Percentiles rank a stretch among this genome's conserved stretches.
phyloP scores from a whole-genome alignment of 2,329 filamentous ascomycete species.

The Scedosporium boydii region DNA sequence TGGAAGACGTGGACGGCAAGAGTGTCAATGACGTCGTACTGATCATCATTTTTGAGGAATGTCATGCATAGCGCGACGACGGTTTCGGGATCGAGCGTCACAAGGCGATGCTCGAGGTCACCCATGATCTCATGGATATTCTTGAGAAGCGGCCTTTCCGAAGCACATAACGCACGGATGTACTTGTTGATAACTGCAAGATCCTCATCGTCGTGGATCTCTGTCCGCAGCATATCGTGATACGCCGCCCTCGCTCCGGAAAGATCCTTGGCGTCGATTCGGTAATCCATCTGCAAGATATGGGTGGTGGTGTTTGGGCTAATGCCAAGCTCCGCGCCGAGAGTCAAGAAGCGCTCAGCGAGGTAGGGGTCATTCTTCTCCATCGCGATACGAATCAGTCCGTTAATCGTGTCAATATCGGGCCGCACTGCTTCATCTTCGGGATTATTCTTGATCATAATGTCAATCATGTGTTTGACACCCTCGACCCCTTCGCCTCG shows the following conservation, averaged over 20 bases:
- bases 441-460: conserved; percentile 46
- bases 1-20: conserved; percentile 66
- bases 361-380: conserved; percentile 59
- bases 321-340: conserved; percentile 58
- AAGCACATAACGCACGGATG: conserved; percentile 56
- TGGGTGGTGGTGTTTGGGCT: conserved; percentile 60
- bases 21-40: conserved; percentile 71
- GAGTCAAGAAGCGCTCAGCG: conserved; percentile 61
- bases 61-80: conserved; percentile 63
- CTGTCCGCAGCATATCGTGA: conserved; percentile 43
- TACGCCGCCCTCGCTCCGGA: conserved; percentile 60
- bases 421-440: conserved; percentile 40
- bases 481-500: conserved; percentile 62
- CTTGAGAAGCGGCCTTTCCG: conserved; percentile 53
- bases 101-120: conserved; percentile 60
- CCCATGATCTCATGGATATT: conserved; percentile 64
- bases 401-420: conserved; percentile 66
- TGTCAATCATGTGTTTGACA: conserved; percentile 61
- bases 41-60: conserved; percentile 67
- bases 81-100: conserved; percentile 63
- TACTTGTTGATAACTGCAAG: conserved; percentile 60
- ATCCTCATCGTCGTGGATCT: conserved; percentile 47
- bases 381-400: conserved; percentile 62
- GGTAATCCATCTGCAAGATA: conserved; percentile 66
- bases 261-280: conserved; percentile 63